Percentiles rank a stretch among this genome's conserved stretches.
Evolutionary conservation across 2,329 filamentous ascomycete genomes (phyloP).

Genomic region (Blumeria hordei): DNA sequence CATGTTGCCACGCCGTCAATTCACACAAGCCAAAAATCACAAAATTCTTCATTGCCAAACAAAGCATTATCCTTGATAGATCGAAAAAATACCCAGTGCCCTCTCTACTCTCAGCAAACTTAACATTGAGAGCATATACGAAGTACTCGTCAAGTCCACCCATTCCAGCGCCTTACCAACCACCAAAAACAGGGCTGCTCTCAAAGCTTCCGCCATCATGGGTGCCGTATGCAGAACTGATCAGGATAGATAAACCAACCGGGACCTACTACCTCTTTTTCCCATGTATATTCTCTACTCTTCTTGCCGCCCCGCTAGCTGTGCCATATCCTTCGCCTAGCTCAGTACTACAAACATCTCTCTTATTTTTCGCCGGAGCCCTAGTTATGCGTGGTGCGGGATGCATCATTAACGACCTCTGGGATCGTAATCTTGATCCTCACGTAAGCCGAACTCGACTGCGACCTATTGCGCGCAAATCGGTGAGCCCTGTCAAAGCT

Average conservation of each 20-base stretch:
- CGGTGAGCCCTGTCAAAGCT: slow-evolving; percentile 47
- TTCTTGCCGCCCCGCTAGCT: slow-evolving; percentile 51
- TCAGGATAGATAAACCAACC: slow-evolving; percentile 57
- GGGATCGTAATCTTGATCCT: slow-evolving; percentile 70
- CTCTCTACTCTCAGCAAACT: too few relatives aligned
- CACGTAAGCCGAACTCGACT: slow-evolving; percentile 53
- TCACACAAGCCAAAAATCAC: too few relatives aligned
- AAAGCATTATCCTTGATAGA: too few relatives aligned
- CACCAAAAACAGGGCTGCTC: slow-evolving; percentile 47
- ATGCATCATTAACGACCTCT: slow-evolving; percentile 76
- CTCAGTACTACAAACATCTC: slow-evolving; percentile 36
- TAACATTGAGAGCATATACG: too few relatives aligned
- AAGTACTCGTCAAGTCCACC: too few relatives aligned
- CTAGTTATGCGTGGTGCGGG: slow-evolving; percentile 72
- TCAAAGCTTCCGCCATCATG: slow-evolving; percentile 42
- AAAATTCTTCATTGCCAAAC: too few relatives aligned
- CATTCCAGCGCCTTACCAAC: slow-evolving; percentile 23
- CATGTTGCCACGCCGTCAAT: too few relatives aligned
- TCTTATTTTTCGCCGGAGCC: slow-evolving; percentile 52
- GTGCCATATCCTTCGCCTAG: slow-evolving; percentile 33
- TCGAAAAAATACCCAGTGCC: not conserved
- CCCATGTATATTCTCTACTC: slow-evolving; percentile 63
- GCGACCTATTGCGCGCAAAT: slow-evolving; percentile 59
- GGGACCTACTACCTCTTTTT: slow-evolving; percentile 73
- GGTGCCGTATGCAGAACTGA: slow-evolving; percentile 62